Base-by-base conservation (phyloP, 441 rosid species). In the Bruguiera hainesii region DNA sequence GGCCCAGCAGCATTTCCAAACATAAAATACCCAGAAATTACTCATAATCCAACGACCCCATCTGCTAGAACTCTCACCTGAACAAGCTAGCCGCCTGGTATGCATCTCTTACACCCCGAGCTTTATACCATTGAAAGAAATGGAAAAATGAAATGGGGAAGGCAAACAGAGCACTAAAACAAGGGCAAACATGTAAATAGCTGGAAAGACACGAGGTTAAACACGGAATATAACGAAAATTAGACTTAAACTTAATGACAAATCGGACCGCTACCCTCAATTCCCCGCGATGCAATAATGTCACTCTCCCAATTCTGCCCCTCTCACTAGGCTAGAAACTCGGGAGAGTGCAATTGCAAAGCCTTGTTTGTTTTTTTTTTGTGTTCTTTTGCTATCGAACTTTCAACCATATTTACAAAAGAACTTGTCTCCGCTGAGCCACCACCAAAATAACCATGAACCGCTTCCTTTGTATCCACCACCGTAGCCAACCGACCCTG, bases 201-300 rank as follows among this genome's bases (percentile, higher is more conserved):
- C 57, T 52, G 63, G 49, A 26, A 62, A 35, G 20, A 51, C 48
- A 23, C 25, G 53, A 71, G 76, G 73, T 60, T 58, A 64, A 78
- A 66, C 53, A 56, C 21, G 66, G 52, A 67, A 72, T 15, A 29
- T 11, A 18, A 57, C 5, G 50, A 46, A 42, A 59, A 64, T 33
- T 30, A 53, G 42, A 58, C 60, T 56, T 65, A 31, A 64, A 19
- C 67, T 62, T 56, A 46, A 33, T 56, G 58, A 67, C 64, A 78
- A 81, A 72, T 87, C 89, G 91, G 91, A 87, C 91, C 91, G 91
- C 79, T 77, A 83, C 85, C 91, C 89, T 87, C 91, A 80, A 87
- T 87, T 84, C 91, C 91, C 91, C 89, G 80, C 89, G 65, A 77
- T 84, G 89, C 91, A 88, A 86, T 71, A 68, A 77, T 79, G 63